Percentiles rank a stretch among this genome's conserved stretches.
phyloP scores from a whole-genome alignment of 1,284 basidiomycete genomes.

The Fistulina hepatica region DNA sequence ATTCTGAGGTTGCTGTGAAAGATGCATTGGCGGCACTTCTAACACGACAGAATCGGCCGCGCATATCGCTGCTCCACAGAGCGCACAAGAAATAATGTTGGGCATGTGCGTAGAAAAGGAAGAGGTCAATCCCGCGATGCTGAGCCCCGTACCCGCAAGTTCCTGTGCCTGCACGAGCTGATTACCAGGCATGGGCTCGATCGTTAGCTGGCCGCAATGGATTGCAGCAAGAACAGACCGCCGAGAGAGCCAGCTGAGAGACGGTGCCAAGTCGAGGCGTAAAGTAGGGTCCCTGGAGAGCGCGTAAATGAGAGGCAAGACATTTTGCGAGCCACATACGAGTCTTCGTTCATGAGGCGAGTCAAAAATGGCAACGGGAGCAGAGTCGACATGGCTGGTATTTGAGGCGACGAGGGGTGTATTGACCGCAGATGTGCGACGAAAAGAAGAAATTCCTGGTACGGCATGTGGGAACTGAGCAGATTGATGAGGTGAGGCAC shows the following conservation, averaged over 20 bases:
- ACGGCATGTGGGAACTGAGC: slow-evolving; percentile 65
- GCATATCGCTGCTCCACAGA: slow-evolving; percentile 62
- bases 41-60: slow-evolving; percentile 20
- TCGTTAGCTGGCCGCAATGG: slow-evolving; percentile 76
- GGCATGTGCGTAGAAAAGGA: no score
- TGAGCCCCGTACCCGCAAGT: background rate
- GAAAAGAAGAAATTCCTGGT: slow-evolving; percentile 80
- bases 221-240: slow-evolving; percentile 82
- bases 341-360: slow-evolving; percentile 78
- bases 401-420: slow-evolving; percentile 44
- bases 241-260: slow-evolving; percentile 87
- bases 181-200: slow-evolving; percentile 70
- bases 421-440: slow-evolving; percentile 71
- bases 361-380: slow-evolving; percentile 78
- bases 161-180: background rate
- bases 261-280: slow-evolving; percentile 87
- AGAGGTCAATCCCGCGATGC: no score
- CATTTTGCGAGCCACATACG: slow-evolving; percentile 41
- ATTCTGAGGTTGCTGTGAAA: slow-evolving; percentile 14
- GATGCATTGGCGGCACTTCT: slow-evolving; percentile 18
- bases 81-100: slow-evolving; percentile 46
- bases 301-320: slow-evolving; percentile 7
- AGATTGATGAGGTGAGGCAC: slow-evolving; percentile 32
- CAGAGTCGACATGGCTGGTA: slow-evolving; percentile 60
- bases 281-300: slow-evolving; percentile 75